Conservation (phyloP, 2,329 filamentous ascomycete genomes). For the Oidium heveae region DNA sequence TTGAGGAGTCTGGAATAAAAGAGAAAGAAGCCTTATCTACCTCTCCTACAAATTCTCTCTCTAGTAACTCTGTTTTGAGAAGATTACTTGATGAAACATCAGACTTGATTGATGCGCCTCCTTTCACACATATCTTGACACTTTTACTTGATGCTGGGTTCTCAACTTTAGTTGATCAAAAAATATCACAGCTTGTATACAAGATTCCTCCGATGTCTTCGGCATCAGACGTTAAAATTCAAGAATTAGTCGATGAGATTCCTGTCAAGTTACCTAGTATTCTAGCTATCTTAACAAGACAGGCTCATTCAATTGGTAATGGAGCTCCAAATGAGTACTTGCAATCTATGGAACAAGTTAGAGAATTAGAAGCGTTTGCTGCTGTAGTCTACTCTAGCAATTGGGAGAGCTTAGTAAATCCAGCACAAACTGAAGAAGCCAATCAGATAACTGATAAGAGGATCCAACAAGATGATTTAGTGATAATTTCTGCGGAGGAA, state of each 20-base stretch:
- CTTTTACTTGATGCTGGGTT: constrained; percentile 74
- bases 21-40: constrained; percentile 17
- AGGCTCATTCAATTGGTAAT: constrained; percentile 72
- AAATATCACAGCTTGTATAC: constrained; percentile 57
- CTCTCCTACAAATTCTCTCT: constrained; percentile 15
- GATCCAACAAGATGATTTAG: background rate
- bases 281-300: constrained; percentile 67
- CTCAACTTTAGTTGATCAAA: constrained; percentile 57
- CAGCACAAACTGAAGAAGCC: constrained; percentile 4
- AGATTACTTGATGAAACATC: constrained; percentile 85
- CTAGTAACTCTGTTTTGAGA: constrained; percentile 32
- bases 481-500: constrained; percentile 4
- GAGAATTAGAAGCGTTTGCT: constrained; percentile 59
- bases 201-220: constrained; percentile 24
- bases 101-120: constrained; percentile 81
- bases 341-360: constrained; percentile 49
- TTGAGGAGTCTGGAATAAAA: constrained; percentile 63
- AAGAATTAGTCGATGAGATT: constrained; percentile 26
- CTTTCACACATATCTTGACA: constrained; percentile 67
- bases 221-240: constrained; percentile 15
- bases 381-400: constrained; percentile 75
- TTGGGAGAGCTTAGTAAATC: constrained; percentile 39
- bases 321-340: constrained; percentile 48
- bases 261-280: constrained; percentile 62
- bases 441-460: constrained; percentile 1